phyloP scores from a whole-genome alignment of 805 yeast genomes.

The Metschnikowia rubicola region DNA sequence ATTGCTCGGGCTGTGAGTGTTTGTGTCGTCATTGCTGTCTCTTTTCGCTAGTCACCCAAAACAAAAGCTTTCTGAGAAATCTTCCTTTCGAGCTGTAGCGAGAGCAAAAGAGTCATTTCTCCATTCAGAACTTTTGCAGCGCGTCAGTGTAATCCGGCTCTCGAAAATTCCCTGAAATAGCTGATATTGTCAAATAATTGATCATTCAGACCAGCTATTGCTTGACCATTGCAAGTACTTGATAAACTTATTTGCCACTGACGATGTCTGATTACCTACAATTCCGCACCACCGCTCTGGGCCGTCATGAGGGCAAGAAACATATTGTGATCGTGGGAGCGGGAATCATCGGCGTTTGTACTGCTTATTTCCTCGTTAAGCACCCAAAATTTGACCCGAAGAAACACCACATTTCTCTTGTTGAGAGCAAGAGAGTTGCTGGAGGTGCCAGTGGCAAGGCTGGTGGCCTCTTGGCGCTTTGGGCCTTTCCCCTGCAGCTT shows the following conservation, averaged over 20 bases:
- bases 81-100: too few species aligned
- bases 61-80: too few species aligned
- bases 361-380: slow-evolving; percentile 81
- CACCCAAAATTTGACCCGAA: slow-evolving; percentile 77
- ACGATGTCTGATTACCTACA: slow-evolving; percentile 31
- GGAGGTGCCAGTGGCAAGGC: slow-evolving; percentile 98
- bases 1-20: background rate
- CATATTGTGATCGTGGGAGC: slow-evolving; percentile 89
- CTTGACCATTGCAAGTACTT: too few species aligned
- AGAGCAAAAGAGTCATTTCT: too few species aligned
- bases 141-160: too few species aligned
- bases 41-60: too few species aligned
- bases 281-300: slow-evolving; percentile 42
- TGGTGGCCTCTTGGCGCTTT: slow-evolving; percentile 88
- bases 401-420: slow-evolving; percentile 74
- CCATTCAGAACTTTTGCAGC: too few species aligned
- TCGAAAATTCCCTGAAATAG: too few species aligned
- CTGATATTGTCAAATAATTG: too few species aligned
- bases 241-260: too few species aligned
- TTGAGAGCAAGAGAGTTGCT: slow-evolving; percentile 90
- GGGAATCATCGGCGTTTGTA: slow-evolving; percentile 93
- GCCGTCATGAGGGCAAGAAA: slow-evolving; percentile 55
- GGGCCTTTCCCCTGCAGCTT: slow-evolving; percentile 96
- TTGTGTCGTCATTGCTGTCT: too few species aligned
- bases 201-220: too few species aligned